phyloP scores from a whole-genome alignment of 106 monocot species.

The Cymbidium sinense region DNA sequence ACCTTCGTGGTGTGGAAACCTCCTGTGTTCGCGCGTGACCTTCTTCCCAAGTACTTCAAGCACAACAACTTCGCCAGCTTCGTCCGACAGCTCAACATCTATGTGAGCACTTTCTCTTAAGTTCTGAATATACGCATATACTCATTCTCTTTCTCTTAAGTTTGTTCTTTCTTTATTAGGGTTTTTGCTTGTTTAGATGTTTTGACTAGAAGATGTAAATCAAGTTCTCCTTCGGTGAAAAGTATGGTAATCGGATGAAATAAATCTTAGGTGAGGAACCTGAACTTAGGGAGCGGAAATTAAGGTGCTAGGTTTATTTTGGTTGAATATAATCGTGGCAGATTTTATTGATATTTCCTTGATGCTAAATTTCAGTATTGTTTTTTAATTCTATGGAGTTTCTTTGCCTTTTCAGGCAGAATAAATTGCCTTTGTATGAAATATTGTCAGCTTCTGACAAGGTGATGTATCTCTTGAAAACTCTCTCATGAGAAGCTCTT shows the following conservation, averaged over 20 bases:
- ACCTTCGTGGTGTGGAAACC: conserved; percentile 1
- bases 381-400: too few species aligned
- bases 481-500: background rate
- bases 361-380: background rate
- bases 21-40: background rate
- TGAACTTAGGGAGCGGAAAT: background rate
- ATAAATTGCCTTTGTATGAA: too few species aligned
- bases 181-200: background rate
- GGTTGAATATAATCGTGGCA: background rate
- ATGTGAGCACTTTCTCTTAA: conserved; percentile 18
- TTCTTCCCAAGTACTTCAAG: conserved; percentile 46
- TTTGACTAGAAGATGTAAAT: background rate
- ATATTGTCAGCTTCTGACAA: too few species aligned
- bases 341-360: too few species aligned
- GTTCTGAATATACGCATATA: too few species aligned
- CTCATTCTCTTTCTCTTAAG: too few species aligned
- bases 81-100: conserved; percentile 74
- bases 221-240: background rate
- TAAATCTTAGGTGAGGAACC: background rate
- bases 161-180: background rate
- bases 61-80: conserved; percentile 82
- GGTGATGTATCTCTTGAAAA: too few species aligned
- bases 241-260: background rate
- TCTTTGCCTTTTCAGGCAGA: too few species aligned
- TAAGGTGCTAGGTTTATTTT: background rate